phyloP scores from a whole-genome alignment of 2,329 filamentous ascomycete species.

The Orbilia oligospora region DNA sequence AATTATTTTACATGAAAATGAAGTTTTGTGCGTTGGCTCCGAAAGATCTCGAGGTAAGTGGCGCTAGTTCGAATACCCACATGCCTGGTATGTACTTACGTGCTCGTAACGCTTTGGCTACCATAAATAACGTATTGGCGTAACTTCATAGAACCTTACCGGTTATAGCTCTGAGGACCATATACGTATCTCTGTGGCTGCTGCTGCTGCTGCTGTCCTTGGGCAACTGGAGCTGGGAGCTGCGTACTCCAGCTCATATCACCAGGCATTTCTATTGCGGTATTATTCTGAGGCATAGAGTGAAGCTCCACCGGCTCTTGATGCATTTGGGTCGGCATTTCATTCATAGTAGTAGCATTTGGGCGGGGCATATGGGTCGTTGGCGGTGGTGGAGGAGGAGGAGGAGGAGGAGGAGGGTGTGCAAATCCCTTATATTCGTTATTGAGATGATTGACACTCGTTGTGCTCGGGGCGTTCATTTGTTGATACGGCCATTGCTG shows the following conservation, averaged over 20 bases:
- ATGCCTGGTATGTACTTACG: too few species aligned
- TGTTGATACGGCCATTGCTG: conserved; percentile 56
- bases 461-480: conserved; percentile 42
- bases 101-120: too few species aligned
- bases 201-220: conserved; percentile 28
- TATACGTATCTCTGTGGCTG: conserved; percentile 37
- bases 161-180: conserved; percentile 32
- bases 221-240: conserved; percentile 8
- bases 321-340: conserved; percentile 52
- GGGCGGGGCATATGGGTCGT: too few species aligned
- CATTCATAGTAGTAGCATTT: not conserved
- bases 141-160: not conserved
- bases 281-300: conserved; percentile 22
- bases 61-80: too few species aligned
- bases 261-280: conserved; percentile 31
- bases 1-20: too few species aligned
- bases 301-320: conserved; percentile 48
- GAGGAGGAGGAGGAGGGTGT: conserved; percentile 4
- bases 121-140: too few species aligned
- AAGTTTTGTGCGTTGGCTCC: too few species aligned
- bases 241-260: conserved; percentile 41
- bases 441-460: conserved; percentile 33
- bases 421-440: conserved; percentile 46
- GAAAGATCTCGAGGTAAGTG: too few species aligned
- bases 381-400: not conserved